Base-by-base conservation (phyloP, 1,284 basidiomycete species). In the Pseudozyma sp. region DNA sequence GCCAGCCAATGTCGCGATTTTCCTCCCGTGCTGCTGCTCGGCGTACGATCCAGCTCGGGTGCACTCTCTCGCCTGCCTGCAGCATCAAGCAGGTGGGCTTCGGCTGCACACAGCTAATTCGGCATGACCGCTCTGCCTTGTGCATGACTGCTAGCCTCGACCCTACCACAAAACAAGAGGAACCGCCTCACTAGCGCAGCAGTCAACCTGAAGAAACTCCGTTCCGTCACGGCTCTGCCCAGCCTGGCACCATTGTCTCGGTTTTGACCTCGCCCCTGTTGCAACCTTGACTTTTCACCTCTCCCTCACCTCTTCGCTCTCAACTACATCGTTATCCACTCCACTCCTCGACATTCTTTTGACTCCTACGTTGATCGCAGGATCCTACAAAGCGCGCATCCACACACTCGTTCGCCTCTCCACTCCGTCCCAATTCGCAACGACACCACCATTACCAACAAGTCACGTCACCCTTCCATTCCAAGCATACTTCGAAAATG, bases 291-390 rank as follows among this genome's bases (percentile, higher is more conserved):
- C 24, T 24, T 39, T 35, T 49, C n/a, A 30, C 17, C n/a, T 45
- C 42, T 17, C 19, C 5, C 8, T 8, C 43, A 9, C 19, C 19
- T 44, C 43, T 44, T 44, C 19, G 35, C 31, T 17, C 44, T 29
- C 51, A 17, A 30, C 42, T 11, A 35, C 43, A 33, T 30, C 34
- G 19, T 7, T 37, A 9, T 16, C 43, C 44, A n/a, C 50, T 48
- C 48, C 39, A 17, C 49, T 44, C 44, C 46, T 35, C 48, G 11
- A 45, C 46, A 3, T 33, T 54, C 37, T 43, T 48, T 51, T 14
- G 17, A 17, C 35, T 66, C 52, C 52, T 66, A 45, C 63, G 56
- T 66, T 59, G 63, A 66, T 39, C 63, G 63, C 40, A 66, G 63
- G 63, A 7, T 14, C 8, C 9, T 7, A 16, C 43, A 44, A 42